Evolutionary conservation across 805 yeast genomes (phyloP).

Genomic region (Ogataea degrootiae): DNA sequence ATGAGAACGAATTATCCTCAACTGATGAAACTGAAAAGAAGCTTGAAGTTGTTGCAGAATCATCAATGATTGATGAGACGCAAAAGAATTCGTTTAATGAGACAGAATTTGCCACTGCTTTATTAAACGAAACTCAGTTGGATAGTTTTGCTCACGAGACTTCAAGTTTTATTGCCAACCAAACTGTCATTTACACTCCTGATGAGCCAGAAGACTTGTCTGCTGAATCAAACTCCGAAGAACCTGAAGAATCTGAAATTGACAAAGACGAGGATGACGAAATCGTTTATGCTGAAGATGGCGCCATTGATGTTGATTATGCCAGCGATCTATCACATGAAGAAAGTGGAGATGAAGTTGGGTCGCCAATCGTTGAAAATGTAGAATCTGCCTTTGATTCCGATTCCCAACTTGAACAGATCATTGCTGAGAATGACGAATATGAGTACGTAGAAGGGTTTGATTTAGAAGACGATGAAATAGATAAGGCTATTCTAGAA

Average conservation of each 20-base stretch:
- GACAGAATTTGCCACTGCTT: conserved; percentile 21
- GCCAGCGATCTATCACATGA: conserved; percentile 4
- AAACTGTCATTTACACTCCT: conserved; percentile 21
- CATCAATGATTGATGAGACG: conserved; percentile 19
- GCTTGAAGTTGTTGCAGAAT: conserved; percentile 22
- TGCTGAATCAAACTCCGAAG: not conserved
- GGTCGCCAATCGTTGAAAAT: conserved; percentile 1
- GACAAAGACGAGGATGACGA: conserved; percentile 2
- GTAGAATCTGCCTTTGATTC: conserved; percentile 3
- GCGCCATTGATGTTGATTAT: not conserved
- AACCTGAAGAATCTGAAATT: not conserved
- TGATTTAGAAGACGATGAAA: conserved; percentile 9
- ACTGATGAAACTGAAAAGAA: not conserved
- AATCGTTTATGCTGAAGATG: not conserved
- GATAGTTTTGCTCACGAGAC: conserved; percentile 6
- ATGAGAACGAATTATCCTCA: not conserved
- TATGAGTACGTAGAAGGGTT: conserved; percentile 2
- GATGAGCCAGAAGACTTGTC: conserved; percentile 4
- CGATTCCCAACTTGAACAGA: conserved; percentile 8
- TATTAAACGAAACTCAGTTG: conserved; percentile 17
- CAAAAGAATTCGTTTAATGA: conserved; percentile 2
- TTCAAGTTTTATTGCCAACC: conserved; percentile 19
- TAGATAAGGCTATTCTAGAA: conserved; percentile 6
- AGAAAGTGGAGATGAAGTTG: conserved; percentile 4
- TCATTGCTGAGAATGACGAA: conserved; percentile 4